phyloP scores from a whole-genome alignment of 164 flowering plant species.

The Platanus orientalis region DNA sequence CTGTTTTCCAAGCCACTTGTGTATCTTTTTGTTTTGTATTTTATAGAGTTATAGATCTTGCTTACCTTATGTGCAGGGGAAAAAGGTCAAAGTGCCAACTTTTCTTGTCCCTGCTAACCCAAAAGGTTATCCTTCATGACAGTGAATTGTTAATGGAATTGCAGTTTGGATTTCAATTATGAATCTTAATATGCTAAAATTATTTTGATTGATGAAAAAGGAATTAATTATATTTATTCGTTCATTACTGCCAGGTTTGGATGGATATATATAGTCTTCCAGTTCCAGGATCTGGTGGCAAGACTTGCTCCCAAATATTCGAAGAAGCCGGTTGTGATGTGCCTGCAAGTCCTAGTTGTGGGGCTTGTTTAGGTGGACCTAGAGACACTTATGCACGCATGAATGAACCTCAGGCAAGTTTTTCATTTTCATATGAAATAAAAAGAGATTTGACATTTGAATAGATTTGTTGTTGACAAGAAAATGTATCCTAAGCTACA shows the following conservation, averaged over 20 bases:
- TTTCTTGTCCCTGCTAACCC: constrained; percentile 97
- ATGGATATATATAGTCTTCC: constrained; percentile 81
- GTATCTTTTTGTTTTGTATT: too few relatives aligned
- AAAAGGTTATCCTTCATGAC: constrained; percentile 52
- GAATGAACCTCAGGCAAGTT: constrained; percentile 83
- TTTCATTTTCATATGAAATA: background rate
- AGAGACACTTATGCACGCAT: constrained; percentile 97
- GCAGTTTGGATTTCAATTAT: background rate
- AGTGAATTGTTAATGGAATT: background rate
- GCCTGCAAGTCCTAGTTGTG: constrained; percentile 94
- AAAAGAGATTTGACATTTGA: too few relatives aligned
- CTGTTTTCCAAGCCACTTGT: too few relatives aligned
- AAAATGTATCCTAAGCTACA: background rate
- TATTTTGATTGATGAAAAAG: background rate
- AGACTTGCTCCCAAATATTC: constrained; percentile 96
- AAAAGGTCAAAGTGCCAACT: constrained; percentile 94
- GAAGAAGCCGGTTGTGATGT: constrained; percentile 99
- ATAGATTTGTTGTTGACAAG: too few relatives aligned
- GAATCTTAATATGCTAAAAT: background rate
- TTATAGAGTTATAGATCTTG: background rate
- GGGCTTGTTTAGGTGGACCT: constrained; percentile 98
- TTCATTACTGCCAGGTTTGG: constrained; percentile 67
- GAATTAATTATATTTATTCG: background rate
- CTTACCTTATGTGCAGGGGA: constrained; percentile 46
- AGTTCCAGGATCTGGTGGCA: constrained; percentile 95